Evolutionary conservation across 139 green algal genomes (phyloP), one percentile per base, ranked within the genome.

Genomic region (Picochlorum sp.): DNA sequence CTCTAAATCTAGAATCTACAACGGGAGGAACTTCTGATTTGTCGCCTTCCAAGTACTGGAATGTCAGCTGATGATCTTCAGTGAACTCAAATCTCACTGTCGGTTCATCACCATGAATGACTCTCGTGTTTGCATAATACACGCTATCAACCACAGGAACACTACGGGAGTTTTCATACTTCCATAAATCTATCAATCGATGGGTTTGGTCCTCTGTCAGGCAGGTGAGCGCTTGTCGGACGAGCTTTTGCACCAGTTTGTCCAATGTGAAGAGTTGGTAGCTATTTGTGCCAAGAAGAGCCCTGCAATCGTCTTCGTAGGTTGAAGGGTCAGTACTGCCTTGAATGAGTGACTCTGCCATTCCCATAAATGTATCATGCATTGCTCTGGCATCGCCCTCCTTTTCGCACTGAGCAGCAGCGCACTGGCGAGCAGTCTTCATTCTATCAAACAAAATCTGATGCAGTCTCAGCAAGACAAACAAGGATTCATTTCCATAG

Each of bases 401-500:
- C 16, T 18, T 30, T 45, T 45, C 56, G 14, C 57, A 71, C 15
- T 57, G n/a, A 18, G 57, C 70, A 44, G 58, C 49, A 41, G 65
- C 63, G 55, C 73, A 79, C 47, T 66, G 47, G 26, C 68, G 59
- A 10, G 76, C 71, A 20, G 58, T 31, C 20, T 45, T 31, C 44
- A 95, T 72, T 16, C 84, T 83, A 49, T 98, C 87, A 63, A 92
- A 97, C 31, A 98, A 80, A 64, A 85, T 79, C 21, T 85, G 73
- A 57, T 90, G 80, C n/a, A 88, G 69, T 8, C 91, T 80, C 65
- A 95, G 86, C 63, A 98, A 89, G 20, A 96, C 66, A 76, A 95
- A 99, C 56, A 96, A 83, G 60, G 72, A 63, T 60, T 98, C 94
- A 62, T 96, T 93, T 63, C 83, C 87, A 65, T 95, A 98, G 47